A percentile compares a stretch with the other conserved stretches of the same genome.
phyloP scores from a whole-genome alignment of 768 basidiomycete species.

The Termitomyces heimii region DNA sequence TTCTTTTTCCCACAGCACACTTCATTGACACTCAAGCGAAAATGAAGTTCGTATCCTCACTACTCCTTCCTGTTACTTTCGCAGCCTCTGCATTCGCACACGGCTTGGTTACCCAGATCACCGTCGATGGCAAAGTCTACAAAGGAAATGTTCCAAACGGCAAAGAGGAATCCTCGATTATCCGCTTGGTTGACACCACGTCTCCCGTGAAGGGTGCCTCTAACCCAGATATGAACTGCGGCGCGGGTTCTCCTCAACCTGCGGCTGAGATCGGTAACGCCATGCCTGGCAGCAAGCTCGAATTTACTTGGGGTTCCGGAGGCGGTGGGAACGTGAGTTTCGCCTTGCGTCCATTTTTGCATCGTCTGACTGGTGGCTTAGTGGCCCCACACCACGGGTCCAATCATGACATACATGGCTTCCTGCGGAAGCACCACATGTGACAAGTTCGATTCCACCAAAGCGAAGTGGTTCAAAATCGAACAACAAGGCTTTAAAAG shows the following conservation, averaged over 20 bases:
- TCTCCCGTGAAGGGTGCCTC: conserved; percentile 48
- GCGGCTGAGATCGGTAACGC: conserved; percentile 48
- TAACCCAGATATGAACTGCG: conserved; percentile 57
- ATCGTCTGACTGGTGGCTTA: conserved; percentile 7
- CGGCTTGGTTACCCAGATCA: conserved; percentile 33
- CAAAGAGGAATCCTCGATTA: conserved; percentile 24
- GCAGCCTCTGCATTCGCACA: conserved; percentile 37
- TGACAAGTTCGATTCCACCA: conserved; percentile 49
- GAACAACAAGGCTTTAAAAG: conserved; percentile 39
- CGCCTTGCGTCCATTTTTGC: background rate
- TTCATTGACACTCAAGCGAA: background rate
- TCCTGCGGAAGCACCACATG: conserved; percentile 53
- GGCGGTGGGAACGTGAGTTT: conserved; percentile 20
- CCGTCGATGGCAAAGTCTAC: conserved; percentile 33
- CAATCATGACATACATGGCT: conserved; percentile 72
- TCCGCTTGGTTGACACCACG: conserved; percentile 32
- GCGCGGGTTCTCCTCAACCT: conserved; percentile 37
- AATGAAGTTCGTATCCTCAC: conserved; percentile 19
- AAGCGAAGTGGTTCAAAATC: conserved; percentile 74
- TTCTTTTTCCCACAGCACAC: background rate
- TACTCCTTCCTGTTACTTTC: conserved; percentile 27
- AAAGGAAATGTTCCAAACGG: conserved; percentile 27
- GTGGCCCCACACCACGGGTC: conserved; percentile 57
- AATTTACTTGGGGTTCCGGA: conserved; percentile 3
- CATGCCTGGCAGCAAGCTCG: conserved; percentile 15